A percentile compares a stretch with the other conserved stretches of the same genome.
These are phyloP conservation scores for Detonula confervacea DNA, from an alignment of 352 stramenopile genomes.

Conservation along the genomic window DNA sequence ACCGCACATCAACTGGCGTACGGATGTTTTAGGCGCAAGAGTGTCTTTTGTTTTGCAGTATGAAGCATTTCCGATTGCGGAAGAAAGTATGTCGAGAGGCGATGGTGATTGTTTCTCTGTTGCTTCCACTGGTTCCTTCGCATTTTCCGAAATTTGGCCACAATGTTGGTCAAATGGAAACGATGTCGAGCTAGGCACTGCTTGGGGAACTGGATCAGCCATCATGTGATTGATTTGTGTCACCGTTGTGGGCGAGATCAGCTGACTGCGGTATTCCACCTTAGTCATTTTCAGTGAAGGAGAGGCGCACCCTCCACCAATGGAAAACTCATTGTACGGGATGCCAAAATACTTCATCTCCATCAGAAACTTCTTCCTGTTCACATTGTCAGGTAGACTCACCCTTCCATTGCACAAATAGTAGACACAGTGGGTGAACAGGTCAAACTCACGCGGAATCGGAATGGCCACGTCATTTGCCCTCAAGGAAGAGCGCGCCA, in stretches of 20 bases:
- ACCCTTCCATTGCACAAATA: constrained; percentile 25
- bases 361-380: constrained; percentile 21
- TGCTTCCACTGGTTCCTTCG: neutral
- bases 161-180: too few species aligned
- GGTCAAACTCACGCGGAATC: constrained; percentile 22
- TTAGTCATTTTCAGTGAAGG: too few species aligned
- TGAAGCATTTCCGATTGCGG: too few species aligned
- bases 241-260: constrained; percentile 37
- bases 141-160: neutral
- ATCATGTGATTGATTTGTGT: constrained; percentile 8
- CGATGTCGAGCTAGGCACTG: too few species aligned
- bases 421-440: constrained; percentile 35
- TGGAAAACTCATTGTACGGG: constrained; percentile 11
- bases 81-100: constrained; percentile 29
- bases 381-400: constrained; percentile 7
- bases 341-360: constrained; percentile 40
- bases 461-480: constrained; percentile 26
- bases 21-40: too few species aligned
- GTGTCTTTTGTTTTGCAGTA: too few species aligned
- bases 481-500: constrained; percentile 21
- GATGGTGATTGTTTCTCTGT: neutral
- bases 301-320: constrained; percentile 13
- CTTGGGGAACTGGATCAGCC: neutral
- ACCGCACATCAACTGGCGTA: constrained; percentile 18
- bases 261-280: neutral